Evolutionary conservation across 2,329 filamentous ascomycete genomes (phyloP), one percentile per base, ranked within the genome.

Genomic region (Cordyceps farinosa): DNA sequence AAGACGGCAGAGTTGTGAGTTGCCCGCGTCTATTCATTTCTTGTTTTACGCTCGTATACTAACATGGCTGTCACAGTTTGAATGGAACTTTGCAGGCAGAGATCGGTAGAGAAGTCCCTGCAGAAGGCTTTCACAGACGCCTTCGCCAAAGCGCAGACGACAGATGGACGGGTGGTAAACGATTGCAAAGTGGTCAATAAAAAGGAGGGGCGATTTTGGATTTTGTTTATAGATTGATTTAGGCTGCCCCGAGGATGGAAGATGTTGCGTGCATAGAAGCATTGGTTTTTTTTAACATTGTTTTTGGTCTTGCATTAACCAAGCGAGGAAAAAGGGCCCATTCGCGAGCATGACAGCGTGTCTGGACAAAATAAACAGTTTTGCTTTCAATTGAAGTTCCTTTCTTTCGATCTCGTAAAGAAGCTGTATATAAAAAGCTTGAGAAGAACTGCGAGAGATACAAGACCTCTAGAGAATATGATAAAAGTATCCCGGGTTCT

Each of bases 1-100:
- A 98, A 67, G 90, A 92, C 67, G 95, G 95, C 36, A 84, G 88
- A 80, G 94, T 99, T 76, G 91, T 95, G 67, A 74, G 77, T 74
- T 17, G 8, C 9, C 34, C 6, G 2, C 11, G 32, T 27, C n/a
- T 7, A 15, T 32, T 22, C 5, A 17, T 13, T 64, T 38, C 5
- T 38, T 50, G 9, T 32, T 6, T n/a, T 42, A 2, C 30, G 9
- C 29, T 59, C 40, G 56, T 38, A 65, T 44, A 54, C 65, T 69
- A 61, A 70, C 61, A 44, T 17, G 27, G 32, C 8, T n/a, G 0
- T 29, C 11, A 40, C 56, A 87, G 85, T 87, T 85, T 69, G 85
- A 88, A 72, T 88, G 85, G 85, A 86, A 82, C 66, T 75, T 87
- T 68, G 77, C 84, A n/a, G 82, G 82, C 67, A 76, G 80, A 67